Conservation (phyloP, 83 land plant genomes). For the Diphasiastrum complanatum region DNA sequence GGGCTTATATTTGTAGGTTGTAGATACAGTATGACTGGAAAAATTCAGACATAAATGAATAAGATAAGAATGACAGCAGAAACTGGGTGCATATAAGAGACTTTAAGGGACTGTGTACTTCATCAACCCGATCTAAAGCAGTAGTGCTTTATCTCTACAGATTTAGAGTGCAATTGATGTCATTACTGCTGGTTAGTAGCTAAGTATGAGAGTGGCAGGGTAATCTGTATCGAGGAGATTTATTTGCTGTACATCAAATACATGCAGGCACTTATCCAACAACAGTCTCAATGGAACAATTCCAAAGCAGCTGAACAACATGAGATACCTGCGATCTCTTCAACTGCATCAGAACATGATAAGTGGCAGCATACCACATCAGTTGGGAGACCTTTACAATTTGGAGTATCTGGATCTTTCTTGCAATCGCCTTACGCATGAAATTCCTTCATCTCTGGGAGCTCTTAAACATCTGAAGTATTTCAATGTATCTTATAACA, state of each 20-base stretch:
- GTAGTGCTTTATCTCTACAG: background rate
- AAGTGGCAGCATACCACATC: constrained; percentile 58
- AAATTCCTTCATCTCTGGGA: constrained; percentile 51
- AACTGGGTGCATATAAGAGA: no score
- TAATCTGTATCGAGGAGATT: background rate
- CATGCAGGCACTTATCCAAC: constrained; percentile 74
- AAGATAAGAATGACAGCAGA: no score
- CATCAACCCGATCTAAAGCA: no score
- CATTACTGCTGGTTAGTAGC: background rate
- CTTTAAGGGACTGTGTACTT: no score
- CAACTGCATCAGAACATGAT: constrained; percentile 54
- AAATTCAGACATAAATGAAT: no score
- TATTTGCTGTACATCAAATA: background rate
- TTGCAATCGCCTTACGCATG: constrained; percentile 46
- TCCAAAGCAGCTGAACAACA: constrained; percentile 52
- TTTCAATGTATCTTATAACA: constrained; percentile 83
- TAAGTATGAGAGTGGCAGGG: background rate
- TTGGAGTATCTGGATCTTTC: constrained; percentile 58
- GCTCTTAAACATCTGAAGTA: constrained; percentile 38
- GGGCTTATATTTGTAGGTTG: no score
- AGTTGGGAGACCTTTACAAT: constrained; percentile 37
- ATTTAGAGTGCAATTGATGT: background rate
- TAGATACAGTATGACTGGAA: no score
- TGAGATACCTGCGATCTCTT: constrained; percentile 50
- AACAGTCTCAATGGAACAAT: constrained; percentile 62